phyloP scores from a whole-genome alignment of 345 rosid genomes.

The Camelina hispida region DNA sequence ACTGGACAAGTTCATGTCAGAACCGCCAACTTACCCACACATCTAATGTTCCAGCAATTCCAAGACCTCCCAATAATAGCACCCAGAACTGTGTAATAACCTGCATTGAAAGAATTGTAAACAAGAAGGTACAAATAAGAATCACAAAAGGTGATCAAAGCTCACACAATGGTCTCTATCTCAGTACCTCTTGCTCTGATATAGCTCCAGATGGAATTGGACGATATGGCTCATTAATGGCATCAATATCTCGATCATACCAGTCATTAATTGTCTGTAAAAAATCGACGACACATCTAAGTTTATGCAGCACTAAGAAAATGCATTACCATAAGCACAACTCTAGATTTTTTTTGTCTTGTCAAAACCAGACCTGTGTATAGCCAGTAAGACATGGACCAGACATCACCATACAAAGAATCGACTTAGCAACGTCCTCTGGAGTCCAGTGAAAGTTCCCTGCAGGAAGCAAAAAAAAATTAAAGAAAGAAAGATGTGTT shows the following conservation, averaged over 20 bases:
- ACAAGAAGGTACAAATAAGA: conserved; percentile 10
- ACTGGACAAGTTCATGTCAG: neutral
- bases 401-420: conserved; percentile 94
- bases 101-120: conserved; percentile 50
- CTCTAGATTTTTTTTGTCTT: neutral
- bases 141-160: neutral
- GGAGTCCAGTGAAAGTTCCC: conserved; percentile 96
- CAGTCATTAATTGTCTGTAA: conserved; percentile 89
- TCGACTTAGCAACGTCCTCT: conserved; percentile 90
- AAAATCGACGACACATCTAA: conserved; percentile 29
- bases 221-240: conserved; percentile 97
- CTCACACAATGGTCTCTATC: neutral
- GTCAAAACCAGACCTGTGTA: conserved; percentile 68
- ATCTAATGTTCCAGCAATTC: conserved; percentile 78
- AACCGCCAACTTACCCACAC: conserved; percentile 75
- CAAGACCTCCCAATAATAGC: conserved; percentile 85
- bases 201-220: conserved; percentile 97
- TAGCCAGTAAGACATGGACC: conserved; percentile 98
- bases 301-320: conserved; percentile 25
- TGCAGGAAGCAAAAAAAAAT: conserved; percentile 38
- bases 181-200: conserved; percentile 77
- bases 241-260: conserved; percentile 97
- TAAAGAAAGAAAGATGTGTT: neutral
- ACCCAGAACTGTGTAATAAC: conserved; percentile 91
- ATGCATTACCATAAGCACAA: conserved; percentile 17